A percentile compares a stretch with the other conserved stretches of the same genome.
These are phyloP conservation scores for Euclidium syriacum DNA, from an alignment of 345 rosid genomes.

Conservation along the genomic window DNA sequence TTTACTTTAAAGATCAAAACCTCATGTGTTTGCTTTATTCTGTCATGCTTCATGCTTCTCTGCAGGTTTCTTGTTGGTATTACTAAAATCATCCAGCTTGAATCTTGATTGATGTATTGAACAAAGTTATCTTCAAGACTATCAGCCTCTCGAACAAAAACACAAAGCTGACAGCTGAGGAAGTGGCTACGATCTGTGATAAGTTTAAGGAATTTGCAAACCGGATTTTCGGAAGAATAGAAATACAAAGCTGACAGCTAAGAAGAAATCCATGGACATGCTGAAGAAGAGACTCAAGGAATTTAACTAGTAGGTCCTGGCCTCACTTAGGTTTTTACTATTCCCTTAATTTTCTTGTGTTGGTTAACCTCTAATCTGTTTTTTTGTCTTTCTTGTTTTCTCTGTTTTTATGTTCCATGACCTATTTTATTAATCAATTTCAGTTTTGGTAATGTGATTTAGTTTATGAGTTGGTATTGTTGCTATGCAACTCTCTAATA, in stretches of 20 bases:
- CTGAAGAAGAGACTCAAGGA: conserved; percentile 94
- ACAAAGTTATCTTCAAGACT: too few species aligned
- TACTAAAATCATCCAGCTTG: too few species aligned
- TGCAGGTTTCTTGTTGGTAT: too few species aligned
- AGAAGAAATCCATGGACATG: conserved; percentile 84
- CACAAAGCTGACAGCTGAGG: too few species aligned
- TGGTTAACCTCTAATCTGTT: not conserved
- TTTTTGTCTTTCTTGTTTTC: not conserved
- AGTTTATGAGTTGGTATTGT: too few species aligned
- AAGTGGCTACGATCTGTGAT: conserved; percentile 77
- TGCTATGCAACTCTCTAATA: too few species aligned
- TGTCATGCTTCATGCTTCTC: too few species aligned
- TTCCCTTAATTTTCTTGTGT: not conserved
- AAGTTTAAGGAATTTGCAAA: conserved; percentile 87
- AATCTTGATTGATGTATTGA: too few species aligned
- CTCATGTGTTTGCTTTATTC: too few species aligned
- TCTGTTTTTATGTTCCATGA: not conserved
- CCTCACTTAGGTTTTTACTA: not conserved
- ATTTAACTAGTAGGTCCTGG: conserved; percentile 38
- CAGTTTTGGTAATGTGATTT: too few species aligned
- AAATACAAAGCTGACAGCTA: conserved; percentile 56
- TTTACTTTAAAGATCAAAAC: too few species aligned
- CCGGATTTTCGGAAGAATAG: conserved; percentile 75
- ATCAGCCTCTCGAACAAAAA: too few species aligned
- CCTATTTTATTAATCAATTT: not conserved